phyloP scores from a whole-genome alignment of 192 early-diverging fungal species.

The Coemansia nantahalensis region DNA sequence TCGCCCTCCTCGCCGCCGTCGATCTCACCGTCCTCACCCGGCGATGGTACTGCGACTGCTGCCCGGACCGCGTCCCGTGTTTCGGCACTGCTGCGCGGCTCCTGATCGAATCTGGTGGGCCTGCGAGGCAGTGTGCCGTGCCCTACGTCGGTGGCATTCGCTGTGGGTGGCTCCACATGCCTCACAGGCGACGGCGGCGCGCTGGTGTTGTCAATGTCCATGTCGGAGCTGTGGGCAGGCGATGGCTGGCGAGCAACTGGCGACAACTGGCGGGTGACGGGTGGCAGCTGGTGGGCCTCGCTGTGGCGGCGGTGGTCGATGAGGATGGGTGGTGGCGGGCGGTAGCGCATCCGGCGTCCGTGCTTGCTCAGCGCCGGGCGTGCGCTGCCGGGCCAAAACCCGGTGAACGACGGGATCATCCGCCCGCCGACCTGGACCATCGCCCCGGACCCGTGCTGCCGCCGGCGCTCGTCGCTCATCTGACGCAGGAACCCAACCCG shows the following conservation, averaged over 20 bases:
- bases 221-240: conserved; percentile 24
- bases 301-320: conserved; percentile 3
- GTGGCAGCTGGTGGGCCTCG: too few species aligned
- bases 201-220: conserved; percentile 37
- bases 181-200: conserved; percentile 3
- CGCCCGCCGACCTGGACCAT: conserved; percentile 21
- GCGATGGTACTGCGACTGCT: conserved; percentile 5
- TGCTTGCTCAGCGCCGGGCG: conserved; percentile 30
- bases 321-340: conserved; percentile 29
- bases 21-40: conserved; percentile 46
- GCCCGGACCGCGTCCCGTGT: too few species aligned
- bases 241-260: background rate
- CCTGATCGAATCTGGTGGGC: background rate
- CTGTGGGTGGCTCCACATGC: background rate
- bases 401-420: conserved; percentile 40
- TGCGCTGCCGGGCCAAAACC: conserved; percentile 39
- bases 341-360: conserved; percentile 24
- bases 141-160: background rate
- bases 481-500: conserved; percentile 41
- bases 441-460: conserved; percentile 1
- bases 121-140: conserved; percentile 1
- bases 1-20: conserved; percentile 35
- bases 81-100: too few species aligned
- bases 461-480: conserved; percentile 25
- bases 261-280: background rate